Percentiles rank a stretch among this genome's conserved stretches.
These are phyloP conservation scores for Penicillium sp. DNA, from an alignment of 2,329 filamentous ascomycete genomes.

Conservation along the genomic window DNA sequence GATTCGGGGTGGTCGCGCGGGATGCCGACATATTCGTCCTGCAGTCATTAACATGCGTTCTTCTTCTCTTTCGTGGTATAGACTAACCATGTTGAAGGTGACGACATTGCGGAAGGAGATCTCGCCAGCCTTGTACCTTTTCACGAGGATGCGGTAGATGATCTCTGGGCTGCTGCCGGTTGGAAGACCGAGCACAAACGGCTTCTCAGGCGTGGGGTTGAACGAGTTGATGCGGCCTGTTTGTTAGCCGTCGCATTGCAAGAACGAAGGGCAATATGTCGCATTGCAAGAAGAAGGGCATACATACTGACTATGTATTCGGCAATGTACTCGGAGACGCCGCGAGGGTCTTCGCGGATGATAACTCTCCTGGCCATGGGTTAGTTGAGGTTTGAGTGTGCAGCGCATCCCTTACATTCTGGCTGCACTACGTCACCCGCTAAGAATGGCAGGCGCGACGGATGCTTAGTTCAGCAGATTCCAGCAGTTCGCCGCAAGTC, in stretches of 20 bases:
- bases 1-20: conserved; percentile 78
- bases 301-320: conserved; percentile 70
- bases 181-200: conserved; percentile 78
- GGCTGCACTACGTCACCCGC: conserved; percentile 15
- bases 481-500: no score
- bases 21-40: conserved; percentile 84
- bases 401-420: conserved; percentile 11
- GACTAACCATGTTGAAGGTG: conserved; percentile 80
- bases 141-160: conserved; percentile 72
- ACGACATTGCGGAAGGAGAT: conserved; percentile 85
- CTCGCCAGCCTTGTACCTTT: conserved; percentile 43
- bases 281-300: not conserved
- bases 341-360: conserved; percentile 67
- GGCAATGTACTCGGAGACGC: conserved; percentile 71
- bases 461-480: no score
- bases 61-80: conserved; percentile 5
- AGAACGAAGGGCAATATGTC: conserved; percentile 9
- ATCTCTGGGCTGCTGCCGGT: conserved; percentile 77
- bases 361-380: conserved; percentile 67
- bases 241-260: conserved; percentile 1
- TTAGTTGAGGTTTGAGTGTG: not conserved
- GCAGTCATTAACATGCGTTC: conserved; percentile 4
- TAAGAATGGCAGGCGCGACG: no score
- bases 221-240: conserved; percentile 73
- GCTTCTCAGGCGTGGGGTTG: conserved; percentile 65